Evolutionary conservation across 1,284 basidiomycete genomes (phyloP).

Genomic region (Pseudozyma sp.): DNA sequence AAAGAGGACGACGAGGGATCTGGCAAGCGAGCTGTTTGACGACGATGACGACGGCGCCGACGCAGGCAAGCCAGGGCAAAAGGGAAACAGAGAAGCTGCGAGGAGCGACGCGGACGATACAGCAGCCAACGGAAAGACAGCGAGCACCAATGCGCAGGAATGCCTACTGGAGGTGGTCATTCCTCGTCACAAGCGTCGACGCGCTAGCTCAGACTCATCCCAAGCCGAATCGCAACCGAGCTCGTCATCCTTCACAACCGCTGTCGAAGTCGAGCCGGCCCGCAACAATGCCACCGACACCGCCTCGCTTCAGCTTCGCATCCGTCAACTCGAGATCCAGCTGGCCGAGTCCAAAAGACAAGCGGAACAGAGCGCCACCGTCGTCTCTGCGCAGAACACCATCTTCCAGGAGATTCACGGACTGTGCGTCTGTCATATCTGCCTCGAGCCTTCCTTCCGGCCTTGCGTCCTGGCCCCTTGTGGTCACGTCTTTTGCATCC

Average conservation of each 20-base stretch:
- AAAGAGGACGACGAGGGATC: slow-evolving; percentile 7
- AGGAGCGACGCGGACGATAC: background rate
- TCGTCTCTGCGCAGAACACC: slow-evolving; percentile 35
- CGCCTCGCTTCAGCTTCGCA: slow-evolving; percentile 29
- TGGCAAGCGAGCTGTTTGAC: slow-evolving; percentile 24
- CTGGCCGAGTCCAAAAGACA: slow-evolving; percentile 32
- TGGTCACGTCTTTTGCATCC: slow-evolving; percentile 64
- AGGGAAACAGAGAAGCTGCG: no score
- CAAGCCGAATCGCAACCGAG: slow-evolving; percentile 23
- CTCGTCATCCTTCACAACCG: slow-evolving; percentile 31
- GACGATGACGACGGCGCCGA: slow-evolving; percentile 7
- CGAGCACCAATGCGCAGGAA: slow-evolving; percentile 6
- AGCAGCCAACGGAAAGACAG: background rate
- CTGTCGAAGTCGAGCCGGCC: slow-evolving; percentile 7
- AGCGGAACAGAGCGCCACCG: slow-evolving; percentile 11
- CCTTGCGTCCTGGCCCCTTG: slow-evolving; percentile 62
- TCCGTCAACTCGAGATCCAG: slow-evolving; percentile 43
- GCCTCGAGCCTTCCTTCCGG: slow-evolving; percentile 57
- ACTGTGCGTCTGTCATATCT: slow-evolving; percentile 56
- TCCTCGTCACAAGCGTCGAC: slow-evolving; percentile 25
- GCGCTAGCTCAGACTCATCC: slow-evolving; percentile 20
- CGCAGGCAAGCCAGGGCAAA: background rate
- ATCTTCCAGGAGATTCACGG: slow-evolving; percentile 40
- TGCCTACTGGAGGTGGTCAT: background rate
- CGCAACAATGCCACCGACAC: slow-evolving; percentile 14